phyloP scores from a whole-genome alignment of 495 filamentous ascomycete genomes.

The Schizothecium vesticola region DNA sequence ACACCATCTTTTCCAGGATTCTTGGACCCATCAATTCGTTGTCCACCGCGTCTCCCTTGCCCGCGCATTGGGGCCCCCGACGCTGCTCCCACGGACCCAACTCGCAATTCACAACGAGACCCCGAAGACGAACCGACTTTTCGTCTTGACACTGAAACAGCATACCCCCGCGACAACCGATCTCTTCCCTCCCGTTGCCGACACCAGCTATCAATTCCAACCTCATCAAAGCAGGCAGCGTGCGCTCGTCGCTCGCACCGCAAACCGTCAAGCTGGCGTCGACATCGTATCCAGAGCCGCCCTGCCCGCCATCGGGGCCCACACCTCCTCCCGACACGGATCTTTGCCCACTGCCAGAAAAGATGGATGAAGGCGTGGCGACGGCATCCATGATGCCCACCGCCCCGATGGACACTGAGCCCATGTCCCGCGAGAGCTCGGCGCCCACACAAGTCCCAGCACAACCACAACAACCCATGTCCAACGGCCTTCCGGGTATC shows the following conservation, averaged over 20 bases:
- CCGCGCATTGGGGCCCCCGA: not conserved
- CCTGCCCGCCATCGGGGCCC: slow-evolving; percentile 12
- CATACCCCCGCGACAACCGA: not conserved
- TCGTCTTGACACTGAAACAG: not conserved
- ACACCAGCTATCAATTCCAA: not conserved
- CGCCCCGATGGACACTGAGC: slow-evolving; percentile 40
- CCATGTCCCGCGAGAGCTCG: slow-evolving; percentile 46
- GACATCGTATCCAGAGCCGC: slow-evolving; percentile 29
- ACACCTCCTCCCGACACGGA: slow-evolving; percentile 29
- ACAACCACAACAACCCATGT: slow-evolving; percentile 34
- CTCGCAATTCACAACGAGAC: no score
- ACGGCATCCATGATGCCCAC: slow-evolving; percentile 21
- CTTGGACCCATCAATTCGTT: not conserved
- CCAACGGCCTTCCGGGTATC: slow-evolving; percentile 52
- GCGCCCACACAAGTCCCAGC: slow-evolving; percentile 33
- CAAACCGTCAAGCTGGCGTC: slow-evolving; percentile 28
- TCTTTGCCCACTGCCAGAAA: slow-evolving; percentile 20
- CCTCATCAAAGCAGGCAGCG: not conserved
- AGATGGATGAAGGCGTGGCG: slow-evolving; percentile 39
- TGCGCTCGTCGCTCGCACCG: not conserved
- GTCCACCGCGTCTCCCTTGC: not conserved
- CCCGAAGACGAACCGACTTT: not conserved
- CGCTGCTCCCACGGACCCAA: no score
- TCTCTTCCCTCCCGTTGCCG: not conserved
- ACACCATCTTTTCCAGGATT: not conserved